phyloP scores from a whole-genome alignment of 2,329 filamentous ascomycete genomes.

The Talaromyces sp. region DNA sequence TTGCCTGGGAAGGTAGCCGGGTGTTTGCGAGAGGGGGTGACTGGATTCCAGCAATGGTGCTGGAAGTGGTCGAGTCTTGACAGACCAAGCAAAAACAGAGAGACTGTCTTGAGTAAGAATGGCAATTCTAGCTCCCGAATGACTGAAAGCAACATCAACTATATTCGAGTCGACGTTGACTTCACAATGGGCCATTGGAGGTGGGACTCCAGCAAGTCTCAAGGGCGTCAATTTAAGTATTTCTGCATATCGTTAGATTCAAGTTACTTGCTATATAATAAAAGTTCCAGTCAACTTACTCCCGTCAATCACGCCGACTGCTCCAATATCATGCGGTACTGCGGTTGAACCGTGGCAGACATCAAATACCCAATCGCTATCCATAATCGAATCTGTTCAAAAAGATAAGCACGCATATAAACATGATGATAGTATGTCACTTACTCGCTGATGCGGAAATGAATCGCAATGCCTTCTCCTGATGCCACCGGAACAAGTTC shows the following conservation, averaged over 20 bases:
- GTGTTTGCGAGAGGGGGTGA: constrained; percentile 27
- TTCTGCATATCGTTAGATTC: constrained; percentile 30
- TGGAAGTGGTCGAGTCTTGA: constrained; percentile 40
- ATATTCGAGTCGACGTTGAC: constrained; percentile 58
- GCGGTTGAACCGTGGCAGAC: constrained; percentile 63
- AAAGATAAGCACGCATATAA: constrained; percentile 9
- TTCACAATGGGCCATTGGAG: constrained; percentile 84
- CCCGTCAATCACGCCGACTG: constrained; percentile 81
- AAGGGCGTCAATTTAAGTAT: constrained; percentile 80
- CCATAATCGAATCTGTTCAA: constrained; percentile 44
- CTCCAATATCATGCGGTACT: constrained; percentile 70
- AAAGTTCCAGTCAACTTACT: constrained; percentile 35
- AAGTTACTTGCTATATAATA: constrained; percentile 10
- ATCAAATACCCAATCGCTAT: constrained; percentile 64
- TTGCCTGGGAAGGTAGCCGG: constrained; percentile 35
- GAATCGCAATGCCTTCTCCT: constrained; percentile 72
- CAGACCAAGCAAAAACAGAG: constrained; percentile 65
- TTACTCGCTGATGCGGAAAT: constrained; percentile 50
- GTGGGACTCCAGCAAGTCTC: constrained; percentile 76
- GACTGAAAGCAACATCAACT: constrained; percentile 70
- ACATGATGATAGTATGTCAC: constrained; percentile 14
- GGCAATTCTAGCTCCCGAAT: constrained; percentile 60
- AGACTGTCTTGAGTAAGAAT: constrained; percentile 65
- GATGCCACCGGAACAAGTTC: constrained; percentile 62
- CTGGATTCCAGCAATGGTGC: constrained; percentile 34